phyloP scores from a whole-genome alignment of 768 basidiomycete species.

The Tricholoma hemisulphureum region DNA sequence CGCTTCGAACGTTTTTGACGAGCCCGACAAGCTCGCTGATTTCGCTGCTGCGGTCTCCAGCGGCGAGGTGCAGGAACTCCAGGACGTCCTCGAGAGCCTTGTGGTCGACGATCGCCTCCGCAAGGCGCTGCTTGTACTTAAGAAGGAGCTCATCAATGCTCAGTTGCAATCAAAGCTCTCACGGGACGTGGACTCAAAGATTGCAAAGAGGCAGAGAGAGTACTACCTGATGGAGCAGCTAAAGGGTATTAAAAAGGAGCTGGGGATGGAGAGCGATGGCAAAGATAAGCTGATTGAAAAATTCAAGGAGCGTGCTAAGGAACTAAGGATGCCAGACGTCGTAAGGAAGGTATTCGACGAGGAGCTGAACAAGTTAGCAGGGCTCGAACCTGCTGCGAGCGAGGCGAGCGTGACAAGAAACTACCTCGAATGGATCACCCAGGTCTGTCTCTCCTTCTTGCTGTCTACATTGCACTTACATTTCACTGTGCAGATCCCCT shows the following conservation, averaged over 20 bases:
- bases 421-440: conserved; percentile 91
- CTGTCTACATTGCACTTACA: background rate
- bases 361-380: conserved; percentile 86
- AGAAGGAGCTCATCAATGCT: conserved; percentile 97
- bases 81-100: conserved; percentile 88
- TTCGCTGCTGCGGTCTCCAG: conserved; percentile 95
- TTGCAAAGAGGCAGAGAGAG: conserved; percentile 90
- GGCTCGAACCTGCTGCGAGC: conserved; percentile 85
- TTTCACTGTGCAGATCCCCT: conserved; percentile 65
- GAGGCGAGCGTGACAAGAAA: conserved; percentile 94
- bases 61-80: conserved; percentile 89
- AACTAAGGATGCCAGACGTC: conserved; percentile 82
- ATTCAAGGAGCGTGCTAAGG: conserved; percentile 81
- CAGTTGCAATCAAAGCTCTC: conserved; percentile 92
- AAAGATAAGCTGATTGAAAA: conserved; percentile 94
- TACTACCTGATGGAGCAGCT: conserved; percentile 97
- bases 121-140: conserved; percentile 87
- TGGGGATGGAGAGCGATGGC: conserved; percentile 93
- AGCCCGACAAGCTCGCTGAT: conserved; percentile 95
- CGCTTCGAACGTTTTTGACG: conserved; percentile 92
- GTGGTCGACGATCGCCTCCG: conserved; percentile 85
- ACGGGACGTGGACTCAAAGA: conserved; percentile 91
- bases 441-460: conserved; percentile 40
- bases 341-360: conserved; percentile 96
- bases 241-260: conserved; percentile 93